Evolutionary conservation across 768 basidiomycete genomes (phyloP), one percentile per base, ranked within the genome.

Genomic region (Psilocybe azurescens): DNA sequence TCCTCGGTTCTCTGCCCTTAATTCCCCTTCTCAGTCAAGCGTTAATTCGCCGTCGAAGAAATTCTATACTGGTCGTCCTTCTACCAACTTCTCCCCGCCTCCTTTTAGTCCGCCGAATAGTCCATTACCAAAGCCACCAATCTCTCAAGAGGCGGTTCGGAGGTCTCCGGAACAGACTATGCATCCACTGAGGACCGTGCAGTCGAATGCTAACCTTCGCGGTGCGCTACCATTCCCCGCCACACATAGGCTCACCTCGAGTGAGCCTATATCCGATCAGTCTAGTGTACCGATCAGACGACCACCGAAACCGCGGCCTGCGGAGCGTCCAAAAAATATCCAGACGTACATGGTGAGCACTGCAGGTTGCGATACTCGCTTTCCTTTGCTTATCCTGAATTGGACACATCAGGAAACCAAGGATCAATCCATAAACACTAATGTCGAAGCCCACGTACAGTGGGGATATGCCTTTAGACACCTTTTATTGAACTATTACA

Each of bases 401-500:
- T 39, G 44, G 33, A 24, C 24, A 24, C 24, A 38, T 50, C 61
- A 70, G 67, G 65, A 69, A n/a, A 56, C 44, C 41, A 59, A 56
- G 50, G 68, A 66, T 51, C 59, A 62, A 36, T 50, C 57, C 11
- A 39, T 29, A 30, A 46, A 55, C 59, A 16, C 61, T 10, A 58
- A 36, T 51, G 66, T 8, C 55, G 72, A 76, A 29, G 51, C 59
- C 14, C 67, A 69, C 47, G 70, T 81, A 60, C 73, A 81, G 58
- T 82, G 78, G 80, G 79, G 79, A 56, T 80, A 81, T 65, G 81
- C 81, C 20, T 67, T 48, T 83, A 69, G 68, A 59, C n/a, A 29
- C 28, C 56, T 54, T 18, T 50, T 53, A 41, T 9, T 30, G 20
- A 56, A 55, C 20, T 63, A n/a, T 33, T 29, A 49, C 44, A 49